Base-by-base conservation (phyloP, 805 yeast genomes). In the Yarrowia keelungensis region DNA sequence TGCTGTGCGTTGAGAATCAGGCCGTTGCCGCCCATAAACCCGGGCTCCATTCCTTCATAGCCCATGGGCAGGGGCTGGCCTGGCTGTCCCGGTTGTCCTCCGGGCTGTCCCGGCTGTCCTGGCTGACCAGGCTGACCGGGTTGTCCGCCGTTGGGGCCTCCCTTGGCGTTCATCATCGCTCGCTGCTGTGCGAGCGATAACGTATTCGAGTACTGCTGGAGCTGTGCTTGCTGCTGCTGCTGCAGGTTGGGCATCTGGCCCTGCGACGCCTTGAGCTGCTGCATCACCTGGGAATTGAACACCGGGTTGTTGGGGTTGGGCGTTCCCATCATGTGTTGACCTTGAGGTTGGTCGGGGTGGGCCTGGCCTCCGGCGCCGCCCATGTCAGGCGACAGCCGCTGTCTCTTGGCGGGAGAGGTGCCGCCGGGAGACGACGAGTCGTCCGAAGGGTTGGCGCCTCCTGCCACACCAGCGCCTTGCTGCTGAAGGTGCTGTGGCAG, bases 391-490 rank as follows among this genome's bases (percentile, higher is more conserved):
- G 78, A 74, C 19, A 76, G 77, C 12, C 78, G 76, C 62, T 77
- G 81, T 41, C 78, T 76, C 61, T 77, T 76, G 19, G 78, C 74
- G 1, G 77, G 79, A 42, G 79, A 78, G 16, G 72, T 45, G 43
- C 72, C 70, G 32, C 72, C 73, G 50, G 73, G 74, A 61, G 74
- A 70, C 15, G 75, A 76, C 16, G 78, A 76, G 32, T 74, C 75
- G 43, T 72, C 72, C 11, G 65, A 45, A 15, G 71, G 77, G 16
- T 69, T 69, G 62, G 65, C 72, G 22, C 66, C 71, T 58, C 32
- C 32, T 26, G 66, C 71, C 43, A 42, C 65, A 1, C 39, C 53
- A 2, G 26, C 32, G n/a, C 65, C 65, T 8, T 59, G 65, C 35
- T 53, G 71, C 71, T 35, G 58, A 50, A 68, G 54, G 39, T 39